Base-by-base conservation (phyloP, 768 basidiomycete species). In the Boletus rubroflammeus region DNA sequence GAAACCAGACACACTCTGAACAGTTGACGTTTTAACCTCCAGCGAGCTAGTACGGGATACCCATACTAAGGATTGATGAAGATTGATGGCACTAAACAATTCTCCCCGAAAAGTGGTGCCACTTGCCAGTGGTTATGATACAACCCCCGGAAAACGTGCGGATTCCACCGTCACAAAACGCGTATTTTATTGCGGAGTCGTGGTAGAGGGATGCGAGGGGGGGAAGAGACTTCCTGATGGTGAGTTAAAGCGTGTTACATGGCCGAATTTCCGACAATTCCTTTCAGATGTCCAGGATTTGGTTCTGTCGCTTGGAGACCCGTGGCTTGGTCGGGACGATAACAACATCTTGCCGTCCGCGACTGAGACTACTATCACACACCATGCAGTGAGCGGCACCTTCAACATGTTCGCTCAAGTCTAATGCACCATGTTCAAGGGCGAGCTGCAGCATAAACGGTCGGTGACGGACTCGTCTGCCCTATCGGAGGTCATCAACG, bases 171-270 rank as follows among this genome's bases (percentile, higher is more conserved):
- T 82, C 58, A 94, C 88, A 6, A 86, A 80, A 68, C 87, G 93
- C 66, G 89, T 86, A 25, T 96, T 95, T 70, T 88, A 88, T 67
- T 91, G 89, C 65, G 90, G 90, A 41, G 89, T 96, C 19, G 90
- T 96, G 14, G 86, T 96, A 29, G 93, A 97, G 73, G 85, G 84
- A 48, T 84, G 87, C 36, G 86, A 87, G 58, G 78, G 81, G 59
- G 88, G 86, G 6, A 80, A 76, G 61, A 78, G 82, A 54, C 78
- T 90, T 47, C 79, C 84, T 36, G 82, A 85, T 70, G 88, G 89
- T 85, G 67, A 64, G 70, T 68, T 34, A 1, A 5, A 6, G 7
- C 15, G 26, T 51, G 28, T 29, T 23, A 31, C 42, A 38, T 60
- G 53, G n/a, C 43, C n/a, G 23, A 50, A 50, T 40, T 19, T 10